Conservation (phyloP, 805 yeast genomes). For the Candida fluviatilis region DNA sequence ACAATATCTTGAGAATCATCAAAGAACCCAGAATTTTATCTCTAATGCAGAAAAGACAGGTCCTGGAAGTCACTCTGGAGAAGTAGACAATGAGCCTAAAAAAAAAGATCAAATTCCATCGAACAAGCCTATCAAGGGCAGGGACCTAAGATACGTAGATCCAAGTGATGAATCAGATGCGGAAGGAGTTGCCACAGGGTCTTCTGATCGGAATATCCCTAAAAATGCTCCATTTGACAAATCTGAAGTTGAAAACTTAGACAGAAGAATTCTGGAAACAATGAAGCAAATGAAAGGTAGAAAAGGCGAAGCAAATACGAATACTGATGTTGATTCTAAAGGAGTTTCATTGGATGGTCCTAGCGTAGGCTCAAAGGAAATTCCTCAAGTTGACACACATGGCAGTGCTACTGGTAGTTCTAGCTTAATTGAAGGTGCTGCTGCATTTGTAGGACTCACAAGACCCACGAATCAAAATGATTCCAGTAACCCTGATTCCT, state of each 20-base stretch:
- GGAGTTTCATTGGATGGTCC: too few relatives aligned
- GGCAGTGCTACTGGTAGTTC: not conserved
- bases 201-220: too few relatives aligned
- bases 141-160: slow-evolving; percentile 2
- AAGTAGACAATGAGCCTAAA: too few relatives aligned
- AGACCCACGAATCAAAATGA: not conserved
- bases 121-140: not conserved
- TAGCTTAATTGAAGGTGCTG: slow-evolving; percentile 7
- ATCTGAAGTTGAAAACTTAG: not conserved
- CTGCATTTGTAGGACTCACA: slow-evolving; percentile 5
- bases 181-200: too few relatives aligned
- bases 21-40: not conserved
- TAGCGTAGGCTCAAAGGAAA: too few relatives aligned
- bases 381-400: too few relatives aligned
- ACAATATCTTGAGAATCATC: too few relatives aligned
- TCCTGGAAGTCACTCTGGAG: too few relatives aligned
- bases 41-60: too few relatives aligned
- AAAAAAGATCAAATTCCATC: not conserved
- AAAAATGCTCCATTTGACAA: not conserved
- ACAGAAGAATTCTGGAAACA: not conserved
- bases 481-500: not conserved
- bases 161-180: not conserved
- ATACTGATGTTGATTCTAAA: too few relatives aligned
- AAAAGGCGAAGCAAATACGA: not conserved
- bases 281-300: not conserved